A percentile compares a stretch with the other conserved stretches of the same genome.
Conservation (phyloP, 1,284 basidiomycete species). For the Ceratobasidium sp. region DNA sequence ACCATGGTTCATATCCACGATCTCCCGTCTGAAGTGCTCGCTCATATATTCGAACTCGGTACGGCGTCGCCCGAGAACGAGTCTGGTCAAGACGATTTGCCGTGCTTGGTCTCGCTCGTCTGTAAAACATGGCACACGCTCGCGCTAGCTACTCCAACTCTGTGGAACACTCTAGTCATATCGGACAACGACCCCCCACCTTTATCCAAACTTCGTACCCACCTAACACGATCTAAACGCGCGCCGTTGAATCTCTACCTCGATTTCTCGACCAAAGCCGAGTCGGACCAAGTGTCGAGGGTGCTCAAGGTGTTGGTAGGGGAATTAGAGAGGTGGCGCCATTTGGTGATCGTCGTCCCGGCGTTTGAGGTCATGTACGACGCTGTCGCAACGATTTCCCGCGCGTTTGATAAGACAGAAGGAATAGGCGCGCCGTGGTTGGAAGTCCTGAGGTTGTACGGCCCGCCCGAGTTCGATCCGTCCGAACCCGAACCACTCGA, state of each 20-base stretch:
- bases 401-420: neutral
- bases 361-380: slow-evolving; percentile 41
- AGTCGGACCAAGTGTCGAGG: slow-evolving; percentile 11
- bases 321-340: slow-evolving; percentile 32
- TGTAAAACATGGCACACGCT: slow-evolving; percentile 40
- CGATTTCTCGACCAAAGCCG: slow-evolving; percentile 37
- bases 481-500: slow-evolving; percentile 27
- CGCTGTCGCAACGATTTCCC: slow-evolving; percentile 9
- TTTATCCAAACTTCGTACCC: slow-evolving; percentile 18
- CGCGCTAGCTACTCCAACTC: slow-evolving; percentile 32
- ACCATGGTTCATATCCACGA: slow-evolving; percentile 22
- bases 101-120: slow-evolving; percentile 30
- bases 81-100: slow-evolving; percentile 35
- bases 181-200: neutral
- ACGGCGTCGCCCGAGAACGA: slow-evolving; percentile 44
- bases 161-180: slow-evolving; percentile 39
- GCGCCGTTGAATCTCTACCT: slow-evolving; percentile 38
- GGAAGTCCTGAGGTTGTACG: slow-evolving; percentile 34
- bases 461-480: slow-evolving; percentile 42
- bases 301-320: slow-evolving; percentile 8
- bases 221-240: slow-evolving; percentile 33
- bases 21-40: slow-evolving; percentile 35
- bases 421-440: neutral
- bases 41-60: slow-evolving; percentile 39
- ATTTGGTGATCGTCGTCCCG: slow-evolving; percentile 30